These are phyloP conservation scores for Suillus brevipes DNA, from an alignment of 768 basidiomycete genomes.

Conservation along the genomic window DNA sequence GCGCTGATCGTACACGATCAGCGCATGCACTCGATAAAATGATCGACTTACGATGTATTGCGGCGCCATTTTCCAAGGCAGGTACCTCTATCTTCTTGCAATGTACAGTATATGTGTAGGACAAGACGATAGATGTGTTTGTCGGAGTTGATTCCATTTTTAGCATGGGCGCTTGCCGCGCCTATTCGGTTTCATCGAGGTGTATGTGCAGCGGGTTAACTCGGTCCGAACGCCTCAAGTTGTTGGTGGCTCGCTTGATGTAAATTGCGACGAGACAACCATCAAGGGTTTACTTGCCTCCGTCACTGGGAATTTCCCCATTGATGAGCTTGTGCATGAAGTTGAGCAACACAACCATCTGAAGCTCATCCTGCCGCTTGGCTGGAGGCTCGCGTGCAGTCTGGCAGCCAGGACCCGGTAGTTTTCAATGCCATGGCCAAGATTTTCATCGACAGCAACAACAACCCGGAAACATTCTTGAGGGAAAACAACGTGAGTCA, in stretches of 20 bases:
- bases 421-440: conserved; percentile 98
- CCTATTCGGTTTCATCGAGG: conserved; percentile 99
- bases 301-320: conserved; percentile 95
- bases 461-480: conserved; percentile 95
- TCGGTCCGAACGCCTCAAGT: conserved; percentile 97
- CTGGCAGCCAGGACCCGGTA: conserved; percentile 91
- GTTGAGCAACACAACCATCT: conserved; percentile 95
- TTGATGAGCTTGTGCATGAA: conserved; percentile 96
- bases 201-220: conserved; percentile 98
- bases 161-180: no score
- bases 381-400: conserved; percentile 91
- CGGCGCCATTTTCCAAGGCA: no score
- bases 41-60: no score
- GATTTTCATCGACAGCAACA: conserved; percentile 98
- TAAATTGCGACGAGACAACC: conserved; percentile 94
- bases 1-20: no score
- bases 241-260: conserved; percentile 92
- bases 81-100: no score
- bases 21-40: no score
- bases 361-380: conserved; percentile 96
- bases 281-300: conserved; percentile 92
- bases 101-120: no score
- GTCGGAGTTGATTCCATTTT: no score
- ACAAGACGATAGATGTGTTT: no score
- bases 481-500: conserved; percentile 94